Conservation (phyloP, 164 flowering plant genomes). For the Echeveria elegans region DNA sequence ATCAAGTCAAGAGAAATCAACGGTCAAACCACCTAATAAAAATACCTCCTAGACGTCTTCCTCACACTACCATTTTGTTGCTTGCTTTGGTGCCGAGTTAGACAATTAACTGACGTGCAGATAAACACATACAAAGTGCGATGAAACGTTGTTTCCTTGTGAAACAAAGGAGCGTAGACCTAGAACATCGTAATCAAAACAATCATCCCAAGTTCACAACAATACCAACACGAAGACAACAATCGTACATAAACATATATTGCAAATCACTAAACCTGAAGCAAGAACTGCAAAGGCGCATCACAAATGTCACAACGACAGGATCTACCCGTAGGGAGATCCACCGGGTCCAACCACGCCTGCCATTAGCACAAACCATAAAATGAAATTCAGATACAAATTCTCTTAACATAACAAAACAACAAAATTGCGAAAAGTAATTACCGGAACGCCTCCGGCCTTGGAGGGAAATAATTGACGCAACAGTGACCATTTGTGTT, state of each 20-base stretch:
- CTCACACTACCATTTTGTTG: constrained; percentile 66
- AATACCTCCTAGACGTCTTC: constrained; percentile 78
- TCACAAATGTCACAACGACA: constrained; percentile 62
- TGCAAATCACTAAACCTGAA: constrained; percentile 49
- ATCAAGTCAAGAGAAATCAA: neutral
- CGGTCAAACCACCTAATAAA: too few species aligned
- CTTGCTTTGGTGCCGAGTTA: constrained; percentile 69
- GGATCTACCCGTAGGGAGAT: constrained; percentile 60
- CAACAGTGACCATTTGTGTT: constrained; percentile 37
- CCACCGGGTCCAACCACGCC: constrained; percentile 91
- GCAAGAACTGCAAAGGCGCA: constrained; percentile 70
- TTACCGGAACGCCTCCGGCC: constrained; percentile 84
- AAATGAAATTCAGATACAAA: neutral
- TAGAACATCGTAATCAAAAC: too few species aligned
- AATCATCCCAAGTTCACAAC: too few species aligned
- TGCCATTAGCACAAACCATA: constrained; percentile 12
- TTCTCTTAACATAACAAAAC: neutral
- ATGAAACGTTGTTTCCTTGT: too few species aligned
- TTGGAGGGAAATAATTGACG: constrained; percentile 81
- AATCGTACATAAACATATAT: too few species aligned
- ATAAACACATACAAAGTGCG: constrained; percentile 58
- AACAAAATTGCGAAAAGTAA: neutral
- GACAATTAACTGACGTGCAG: constrained; percentile 79
- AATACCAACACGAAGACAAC: too few species aligned
- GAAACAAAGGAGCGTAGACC: too few species aligned